phyloP scores from a whole-genome alignment of 2,329 filamentous ascomycete species.

The Helotiales sp. region DNA sequence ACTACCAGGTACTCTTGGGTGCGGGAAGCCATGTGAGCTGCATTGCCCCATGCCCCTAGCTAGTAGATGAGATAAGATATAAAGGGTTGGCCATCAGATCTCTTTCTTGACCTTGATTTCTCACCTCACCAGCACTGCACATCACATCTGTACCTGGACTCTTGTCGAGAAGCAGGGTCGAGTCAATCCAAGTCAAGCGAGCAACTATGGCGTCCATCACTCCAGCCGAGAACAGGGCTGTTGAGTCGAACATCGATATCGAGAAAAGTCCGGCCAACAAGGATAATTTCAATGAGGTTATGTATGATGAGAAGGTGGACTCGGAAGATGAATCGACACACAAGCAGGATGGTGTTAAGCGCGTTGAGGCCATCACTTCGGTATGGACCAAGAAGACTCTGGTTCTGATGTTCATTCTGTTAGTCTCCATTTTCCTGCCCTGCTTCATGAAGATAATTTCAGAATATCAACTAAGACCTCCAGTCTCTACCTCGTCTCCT shows the following conservation, averaged over 20 bases:
- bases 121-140: neutral
- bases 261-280: neutral
- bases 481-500: conserved; percentile 21
- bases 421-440: conserved; percentile 28
- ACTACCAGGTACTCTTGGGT: neutral
- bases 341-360: conserved; percentile 49
- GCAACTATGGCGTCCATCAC: neutral
- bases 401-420: conserved; percentile 52
- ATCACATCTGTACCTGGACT: neutral
- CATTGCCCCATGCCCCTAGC: no score
- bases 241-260: neutral
- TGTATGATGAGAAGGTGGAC: neutral
- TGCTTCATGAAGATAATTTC: neutral
- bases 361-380: conserved; percentile 56
- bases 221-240: neutral
- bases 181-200: neutral
- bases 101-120: neutral
- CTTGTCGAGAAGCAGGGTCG: neutral
- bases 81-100: neutral
- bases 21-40: neutral
- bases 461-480: neutral
- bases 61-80: conserved; percentile 5
- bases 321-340: neutral
- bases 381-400: conserved; percentile 55
- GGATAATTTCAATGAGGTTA: neutral